These are phyloP conservation scores for Lotmaria passim DNA, from an alignment of 208 protist genomes.

Conservation along the genomic window DNA sequence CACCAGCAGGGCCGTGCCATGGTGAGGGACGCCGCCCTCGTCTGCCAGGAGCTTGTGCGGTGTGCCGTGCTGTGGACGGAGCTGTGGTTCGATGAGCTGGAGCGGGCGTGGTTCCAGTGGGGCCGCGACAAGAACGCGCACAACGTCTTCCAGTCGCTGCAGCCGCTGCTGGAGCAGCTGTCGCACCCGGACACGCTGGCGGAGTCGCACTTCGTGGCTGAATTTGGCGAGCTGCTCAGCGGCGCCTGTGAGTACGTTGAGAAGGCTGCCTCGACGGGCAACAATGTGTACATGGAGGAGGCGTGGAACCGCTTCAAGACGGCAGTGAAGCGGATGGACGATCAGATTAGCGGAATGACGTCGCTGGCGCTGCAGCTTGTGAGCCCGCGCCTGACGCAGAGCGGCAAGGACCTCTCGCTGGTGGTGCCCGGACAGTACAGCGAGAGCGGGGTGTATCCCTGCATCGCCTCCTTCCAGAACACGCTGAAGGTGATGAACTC, in stretches of 20 bases:
- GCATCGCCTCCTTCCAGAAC: slow-evolving; percentile 82
- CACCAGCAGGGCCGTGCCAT: slow-evolving; percentile 87
- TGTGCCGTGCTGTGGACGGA: slow-evolving; percentile 98
- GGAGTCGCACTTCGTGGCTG: slow-evolving; percentile 95
- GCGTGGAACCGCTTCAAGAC: slow-evolving; percentile 97
- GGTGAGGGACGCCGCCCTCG: slow-evolving; percentile 96
- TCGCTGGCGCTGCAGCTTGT: slow-evolving; percentile 97
- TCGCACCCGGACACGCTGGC: slow-evolving; percentile 92
- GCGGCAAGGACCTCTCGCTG: slow-evolving; percentile 95
- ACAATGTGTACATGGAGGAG: slow-evolving; percentile 93
- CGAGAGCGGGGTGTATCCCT: slow-evolving; percentile 71
- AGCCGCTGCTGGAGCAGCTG: slow-evolving; percentile 95
- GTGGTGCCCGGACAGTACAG: slow-evolving; percentile 98
- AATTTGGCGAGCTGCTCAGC: slow-evolving; percentile 75
- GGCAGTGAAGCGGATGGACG: slow-evolving; percentile 95
- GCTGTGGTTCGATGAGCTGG: slow-evolving; percentile 95
- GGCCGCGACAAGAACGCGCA: slow-evolving; percentile 95
- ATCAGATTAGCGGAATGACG: slow-evolving; percentile 96
- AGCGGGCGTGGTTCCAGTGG: slow-evolving; percentile 96
- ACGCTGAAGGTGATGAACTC: slow-evolving; percentile 96
- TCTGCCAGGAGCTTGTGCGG: slow-evolving; percentile 97
- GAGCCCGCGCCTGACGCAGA: slow-evolving; percentile 79
- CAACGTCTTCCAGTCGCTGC: slow-evolving; percentile 93
- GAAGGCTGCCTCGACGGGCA: slow-evolving; percentile 66
- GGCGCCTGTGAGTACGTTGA: slow-evolving; percentile 84